Percentiles rank a stretch among this genome's conserved stretches.
Evolutionary conservation across 805 yeast species (phyloP).

Genomic region (Blastobotrys attinorum): DNA sequence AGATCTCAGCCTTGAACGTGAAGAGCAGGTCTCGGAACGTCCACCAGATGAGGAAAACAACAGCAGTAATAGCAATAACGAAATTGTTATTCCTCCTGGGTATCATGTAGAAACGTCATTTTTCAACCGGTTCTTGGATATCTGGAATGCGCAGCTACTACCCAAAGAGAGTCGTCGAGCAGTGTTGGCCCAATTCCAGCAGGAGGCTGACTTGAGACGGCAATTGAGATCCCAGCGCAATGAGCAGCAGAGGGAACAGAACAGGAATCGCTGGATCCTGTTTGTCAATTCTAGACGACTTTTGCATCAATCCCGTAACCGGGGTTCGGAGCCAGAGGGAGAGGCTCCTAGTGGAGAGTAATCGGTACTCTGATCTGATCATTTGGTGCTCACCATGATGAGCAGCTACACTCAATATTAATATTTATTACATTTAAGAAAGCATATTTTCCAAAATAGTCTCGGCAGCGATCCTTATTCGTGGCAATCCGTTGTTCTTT

Average conservation of each 20-base stretch:
- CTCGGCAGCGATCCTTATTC: too few relatives aligned
- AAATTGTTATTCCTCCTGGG: slow-evolving; percentile 11
- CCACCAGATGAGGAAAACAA: slow-evolving; percentile 12
- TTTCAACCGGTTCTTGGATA: slow-evolving; percentile 23
- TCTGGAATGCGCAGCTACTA: slow-evolving; percentile 26
- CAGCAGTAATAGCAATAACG: too few relatives aligned
- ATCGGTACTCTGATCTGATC: too few relatives aligned
- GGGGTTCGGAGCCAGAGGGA: not conserved
- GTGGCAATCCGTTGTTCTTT: too few relatives aligned
- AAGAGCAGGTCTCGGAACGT: slow-evolving; percentile 15
- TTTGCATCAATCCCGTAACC: not conserved
- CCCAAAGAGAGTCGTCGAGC: slow-evolving; percentile 23
- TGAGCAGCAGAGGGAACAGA: slow-evolving; percentile 10
- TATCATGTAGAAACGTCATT: slow-evolving; percentile 17
- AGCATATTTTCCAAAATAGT: too few relatives aligned
- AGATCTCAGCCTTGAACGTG: slow-evolving; percentile 35
- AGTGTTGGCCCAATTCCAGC: slow-evolving; percentile 21
- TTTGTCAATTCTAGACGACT: slow-evolving; percentile 16
- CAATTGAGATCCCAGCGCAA: slow-evolving; percentile 10
- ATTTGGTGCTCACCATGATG: too few relatives aligned
- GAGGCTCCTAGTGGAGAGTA: too few relatives aligned
- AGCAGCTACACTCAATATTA: too few relatives aligned
- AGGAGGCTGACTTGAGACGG: slow-evolving; percentile 21
- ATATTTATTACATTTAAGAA: too few relatives aligned
- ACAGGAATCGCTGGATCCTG: slow-evolving; percentile 15